Evolutionary conservation across 2,329 filamentous ascomycete genomes (phyloP).

Genomic region (Cladorrhinum sp.): DNA sequence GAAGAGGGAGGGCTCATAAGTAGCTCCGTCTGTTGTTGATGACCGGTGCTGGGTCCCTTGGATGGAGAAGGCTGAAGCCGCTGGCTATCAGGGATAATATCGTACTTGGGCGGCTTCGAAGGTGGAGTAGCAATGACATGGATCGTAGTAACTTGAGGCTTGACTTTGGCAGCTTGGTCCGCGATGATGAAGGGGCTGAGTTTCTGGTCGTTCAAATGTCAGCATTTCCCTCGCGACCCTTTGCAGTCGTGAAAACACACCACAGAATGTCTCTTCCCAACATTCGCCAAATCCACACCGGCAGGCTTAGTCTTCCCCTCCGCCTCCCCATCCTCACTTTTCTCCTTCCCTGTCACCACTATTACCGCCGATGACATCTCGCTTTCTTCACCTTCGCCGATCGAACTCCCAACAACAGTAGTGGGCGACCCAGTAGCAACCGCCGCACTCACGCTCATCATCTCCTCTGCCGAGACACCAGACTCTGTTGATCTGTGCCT

Average conservation of each 20-base stretch:
- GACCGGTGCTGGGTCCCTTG: neutral
- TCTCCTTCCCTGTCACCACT: neutral
- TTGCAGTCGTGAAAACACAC: constrained; percentile 4
- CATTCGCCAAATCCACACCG: neutral
- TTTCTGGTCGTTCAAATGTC: constrained; percentile 9
- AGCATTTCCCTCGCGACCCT: neutral
- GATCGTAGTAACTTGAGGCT: constrained; percentile 14
- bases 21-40: neutral
- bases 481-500: neutral
- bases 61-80: neutral
- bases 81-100: neutral
- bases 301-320: neutral
- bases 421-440: neutral
- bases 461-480: neutral
- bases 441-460: neutral
- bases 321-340: neutral
- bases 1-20: neutral
- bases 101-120: constrained; percentile 9
- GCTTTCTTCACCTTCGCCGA: neutral
- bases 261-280: constrained; percentile 10
- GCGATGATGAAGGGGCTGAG: constrained; percentile 27
- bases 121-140: neutral
- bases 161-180: constrained; percentile 24
- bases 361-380: neutral
- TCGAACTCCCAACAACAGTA: neutral